Conservation (phyloP, 2,329 filamentous ascomycete genomes). For the Diplodia corticola region DNA sequence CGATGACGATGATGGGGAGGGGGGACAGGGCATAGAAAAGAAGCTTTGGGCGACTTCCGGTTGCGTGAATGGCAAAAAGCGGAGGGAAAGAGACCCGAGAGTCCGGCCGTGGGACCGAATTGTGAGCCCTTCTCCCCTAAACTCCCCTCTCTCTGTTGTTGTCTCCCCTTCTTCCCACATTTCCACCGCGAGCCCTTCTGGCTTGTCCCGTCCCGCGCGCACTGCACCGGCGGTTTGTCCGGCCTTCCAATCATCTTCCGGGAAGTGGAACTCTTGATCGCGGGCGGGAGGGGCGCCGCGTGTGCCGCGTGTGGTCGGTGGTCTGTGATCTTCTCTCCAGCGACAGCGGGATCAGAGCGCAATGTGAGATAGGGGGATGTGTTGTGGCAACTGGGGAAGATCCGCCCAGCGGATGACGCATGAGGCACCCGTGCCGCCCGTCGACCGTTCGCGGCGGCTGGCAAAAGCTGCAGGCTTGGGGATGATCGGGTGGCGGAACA, state of each 20-base stretch:
- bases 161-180: too few relatives aligned
- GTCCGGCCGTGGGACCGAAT: conserved; percentile 4
- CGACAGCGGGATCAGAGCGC: background rate
- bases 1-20: background rate
- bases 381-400: background rate
- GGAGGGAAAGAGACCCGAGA: background rate
- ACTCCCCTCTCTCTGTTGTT: background rate
- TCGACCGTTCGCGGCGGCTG: background rate
- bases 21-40: background rate
- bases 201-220: background rate
- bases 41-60: conserved; percentile 1
- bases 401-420: background rate
- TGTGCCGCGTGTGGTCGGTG: background rate
- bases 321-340: background rate
- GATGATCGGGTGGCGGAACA: background rate
- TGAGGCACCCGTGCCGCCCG: background rate
- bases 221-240: background rate
- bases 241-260: background rate
- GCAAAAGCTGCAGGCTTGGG: background rate
- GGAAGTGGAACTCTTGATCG: background rate
- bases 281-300: background rate
- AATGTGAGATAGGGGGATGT: background rate
- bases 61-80: background rate
- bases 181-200: background rate
- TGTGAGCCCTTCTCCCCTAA: background rate